Percentiles rank a stretch among this genome's conserved stretches.
Conservation (phyloP, 2,329 filamentous ascomycete species). For the Zymoseptoria ardabiliae region DNA sequence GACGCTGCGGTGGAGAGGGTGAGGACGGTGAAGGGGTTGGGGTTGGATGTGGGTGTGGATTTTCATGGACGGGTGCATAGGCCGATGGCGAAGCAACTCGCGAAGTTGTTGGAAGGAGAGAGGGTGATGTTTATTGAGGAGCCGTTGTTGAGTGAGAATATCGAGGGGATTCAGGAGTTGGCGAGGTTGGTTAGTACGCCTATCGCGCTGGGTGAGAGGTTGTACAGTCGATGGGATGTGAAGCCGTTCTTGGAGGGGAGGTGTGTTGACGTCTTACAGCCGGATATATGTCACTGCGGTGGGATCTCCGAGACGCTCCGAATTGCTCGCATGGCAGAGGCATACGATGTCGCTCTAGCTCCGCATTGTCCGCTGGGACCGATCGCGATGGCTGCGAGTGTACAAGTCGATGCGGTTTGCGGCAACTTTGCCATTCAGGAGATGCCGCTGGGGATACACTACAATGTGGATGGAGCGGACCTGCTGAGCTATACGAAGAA, state of each 20-base stretch:
- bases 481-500: slow-evolving; percentile 35
- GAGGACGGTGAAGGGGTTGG: slow-evolving; percentile 59
- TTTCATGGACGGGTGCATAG: slow-evolving; percentile 73
- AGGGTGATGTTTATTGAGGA: slow-evolving; percentile 71
- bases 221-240: slow-evolving; percentile 67
- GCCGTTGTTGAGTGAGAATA: slow-evolving; percentile 62
- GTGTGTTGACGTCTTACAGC: slow-evolving; percentile 65
- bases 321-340: slow-evolving; percentile 64
- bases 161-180: slow-evolving; percentile 57
- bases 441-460: slow-evolving; percentile 74
- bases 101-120: slow-evolving; percentile 58
- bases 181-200: slow-evolving; percentile 52
- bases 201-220: slow-evolving; percentile 64
- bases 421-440: slow-evolving; percentile 68
- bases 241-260: slow-evolving; percentile 62
- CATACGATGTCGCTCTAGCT: slow-evolving; percentile 61
- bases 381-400: slow-evolving; percentile 62
- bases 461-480: slow-evolving; percentile 60
- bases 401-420: slow-evolving; percentile 56
- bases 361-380: slow-evolving; percentile 69
- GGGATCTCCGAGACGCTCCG: slow-evolving; percentile 65
- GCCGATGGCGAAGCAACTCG: slow-evolving; percentile 74
- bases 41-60: slow-evolving; percentile 67
- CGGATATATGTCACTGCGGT: slow-evolving; percentile 62
- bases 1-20: slow-evolving; percentile 59